Percentiles rank a stretch among this genome's conserved stretches.
phyloP scores from a whole-genome alignment of 139 green algal genomes.

The Nannochloris sp. region DNA sequence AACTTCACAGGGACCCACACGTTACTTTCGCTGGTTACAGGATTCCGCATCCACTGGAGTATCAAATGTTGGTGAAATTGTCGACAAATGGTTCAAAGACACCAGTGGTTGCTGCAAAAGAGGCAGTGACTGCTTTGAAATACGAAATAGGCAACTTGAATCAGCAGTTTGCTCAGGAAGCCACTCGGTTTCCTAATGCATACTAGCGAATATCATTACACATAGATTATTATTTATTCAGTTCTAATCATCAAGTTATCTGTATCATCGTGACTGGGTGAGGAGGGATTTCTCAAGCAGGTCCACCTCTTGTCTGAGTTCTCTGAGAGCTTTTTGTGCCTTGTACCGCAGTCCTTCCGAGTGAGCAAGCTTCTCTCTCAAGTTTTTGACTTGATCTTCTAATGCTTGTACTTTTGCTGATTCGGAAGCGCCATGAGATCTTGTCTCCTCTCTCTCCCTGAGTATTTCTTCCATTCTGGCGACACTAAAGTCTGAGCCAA shows the following conservation, averaged over 20 bases:
- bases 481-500: conserved; percentile 18
- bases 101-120: conserved; percentile 32
- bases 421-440: background rate
- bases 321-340: conserved; percentile 5
- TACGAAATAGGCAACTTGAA: conserved; percentile 28
- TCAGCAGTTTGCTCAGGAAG: conserved; percentile 4
- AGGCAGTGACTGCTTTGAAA: conserved; percentile 40
- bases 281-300: background rate
- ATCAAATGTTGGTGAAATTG: conserved; percentile 75
- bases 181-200: background rate
- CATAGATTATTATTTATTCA: background rate
- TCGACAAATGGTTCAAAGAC: conserved; percentile 52
- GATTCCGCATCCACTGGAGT: conserved; percentile 85
- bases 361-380: conserved; percentile 6
- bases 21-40: conserved; percentile 91
- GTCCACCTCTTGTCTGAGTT: conserved; percentile 11
- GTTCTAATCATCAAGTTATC: no score
- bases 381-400: background rate
- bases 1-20: conserved; percentile 50
- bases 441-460: background rate
- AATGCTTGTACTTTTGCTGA: background rate
- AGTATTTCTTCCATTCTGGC: conserved; percentile 20
- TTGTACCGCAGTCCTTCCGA: conserved; percentile 21
- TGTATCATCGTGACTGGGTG: no score
- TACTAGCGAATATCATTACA: background rate